Conservation (phyloP, 805 yeast genomes). For the Lachancea nothofagi region DNA sequence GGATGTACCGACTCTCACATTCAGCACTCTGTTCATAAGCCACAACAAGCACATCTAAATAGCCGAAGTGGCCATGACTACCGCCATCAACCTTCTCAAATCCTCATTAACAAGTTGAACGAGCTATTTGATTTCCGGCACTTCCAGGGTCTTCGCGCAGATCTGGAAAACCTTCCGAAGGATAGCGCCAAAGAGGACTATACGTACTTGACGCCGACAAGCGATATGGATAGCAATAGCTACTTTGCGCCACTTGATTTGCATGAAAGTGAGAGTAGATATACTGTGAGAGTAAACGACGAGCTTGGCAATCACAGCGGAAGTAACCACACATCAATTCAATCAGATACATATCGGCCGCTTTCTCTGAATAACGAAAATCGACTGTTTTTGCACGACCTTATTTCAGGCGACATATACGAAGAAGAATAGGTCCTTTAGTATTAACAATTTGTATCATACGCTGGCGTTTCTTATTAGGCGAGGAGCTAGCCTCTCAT, state of each 20-base stretch:
- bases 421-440: slow-evolving; percentile 8
- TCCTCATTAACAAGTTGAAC: slow-evolving; percentile 9
- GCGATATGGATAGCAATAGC: too few relatives aligned
- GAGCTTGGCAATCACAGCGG: too few relatives aligned
- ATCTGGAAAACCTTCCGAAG: not conserved
- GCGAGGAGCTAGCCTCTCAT: not conserved
- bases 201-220: too few relatives aligned
- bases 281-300: too few relatives aligned
- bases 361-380: slow-evolving; percentile 1
- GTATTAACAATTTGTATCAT: too few relatives aligned
- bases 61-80: not conserved
- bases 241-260: not conserved
- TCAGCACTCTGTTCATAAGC: too few relatives aligned
- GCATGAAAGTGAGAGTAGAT: too few relatives aligned
- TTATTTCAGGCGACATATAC: slow-evolving; percentile 21
- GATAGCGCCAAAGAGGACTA: too few relatives aligned
- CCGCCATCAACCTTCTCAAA: not conserved
- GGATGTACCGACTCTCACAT: too few relatives aligned
- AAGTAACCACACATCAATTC: too few relatives aligned
- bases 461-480: not conserved
- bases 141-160: slow-evolving; percentile 1
- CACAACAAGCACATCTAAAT: not conserved
- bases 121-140: slow-evolving; percentile 12
- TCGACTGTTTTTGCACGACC: slow-evolving; percentile 18
- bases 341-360: not conserved